Evolutionary conservation across 169 alveolate species (phyloP).

Genomic region (Cryptosporidium sp.): DNA sequence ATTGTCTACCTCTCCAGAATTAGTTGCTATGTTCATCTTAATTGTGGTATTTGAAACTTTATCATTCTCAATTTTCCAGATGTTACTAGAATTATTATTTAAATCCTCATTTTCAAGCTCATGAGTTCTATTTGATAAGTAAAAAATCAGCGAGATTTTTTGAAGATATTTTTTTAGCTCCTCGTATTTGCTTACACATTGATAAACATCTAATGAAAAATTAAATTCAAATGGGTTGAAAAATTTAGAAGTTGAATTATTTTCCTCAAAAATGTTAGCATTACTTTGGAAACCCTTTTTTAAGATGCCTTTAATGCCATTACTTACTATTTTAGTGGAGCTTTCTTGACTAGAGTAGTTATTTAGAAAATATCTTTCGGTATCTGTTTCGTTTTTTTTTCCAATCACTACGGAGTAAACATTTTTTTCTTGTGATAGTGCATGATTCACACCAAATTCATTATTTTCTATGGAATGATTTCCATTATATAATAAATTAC

Average conservation of each 20-base stretch:
- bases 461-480: not conserved
- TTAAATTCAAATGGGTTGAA: conserved; percentile 16
- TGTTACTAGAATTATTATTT: not conserved
- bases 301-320: not conserved
- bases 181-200: conserved; percentile 14
- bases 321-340: not conserved
- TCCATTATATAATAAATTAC: conserved; percentile 2
- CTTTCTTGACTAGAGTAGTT: not conserved
- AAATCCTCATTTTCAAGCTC: conserved; percentile 34
- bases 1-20: conserved; percentile 1
- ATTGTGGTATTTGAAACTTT: not conserved
- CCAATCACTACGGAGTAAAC: not conserved
- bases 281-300: not conserved
- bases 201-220: not conserved
- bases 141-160: conserved; percentile 40
- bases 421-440: not conserved
- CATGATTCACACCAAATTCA: not conserved
- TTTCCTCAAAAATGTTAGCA: not conserved
- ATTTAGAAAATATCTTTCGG: not conserved
- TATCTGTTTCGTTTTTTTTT: not conserved
- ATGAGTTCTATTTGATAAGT: not conserved
- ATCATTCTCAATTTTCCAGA: conserved; percentile 11
- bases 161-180: conserved; percentile 6
- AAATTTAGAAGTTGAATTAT: not conserved
- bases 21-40: conserved; percentile 25